A percentile compares a stretch with the other conserved stretches of the same genome.
These are phyloP conservation scores for Spathaspora passalidarum DNA, from an alignment of 805 yeast genomes.

Conservation along the genomic window DNA sequence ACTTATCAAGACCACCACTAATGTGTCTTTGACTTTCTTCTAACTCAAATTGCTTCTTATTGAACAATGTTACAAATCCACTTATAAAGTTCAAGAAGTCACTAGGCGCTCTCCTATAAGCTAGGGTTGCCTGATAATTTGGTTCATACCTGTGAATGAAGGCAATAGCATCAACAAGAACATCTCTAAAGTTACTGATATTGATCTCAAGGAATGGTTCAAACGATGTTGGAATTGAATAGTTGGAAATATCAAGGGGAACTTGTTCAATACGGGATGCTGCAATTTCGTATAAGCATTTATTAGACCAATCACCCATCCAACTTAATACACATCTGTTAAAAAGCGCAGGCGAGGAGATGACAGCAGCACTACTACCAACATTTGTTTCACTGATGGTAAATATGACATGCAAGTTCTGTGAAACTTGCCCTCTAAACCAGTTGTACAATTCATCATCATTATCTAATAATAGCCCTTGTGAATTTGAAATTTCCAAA, in stretches of 20 bases:
- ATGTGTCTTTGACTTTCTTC: slow-evolving; percentile 72
- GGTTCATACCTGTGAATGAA: slow-evolving; percentile 39
- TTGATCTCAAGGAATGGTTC: slow-evolving; percentile 9
- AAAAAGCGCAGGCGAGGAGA: slow-evolving; percentile 83
- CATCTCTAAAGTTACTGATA: slow-evolving; percentile 34
- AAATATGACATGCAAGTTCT: slow-evolving; percentile 79
- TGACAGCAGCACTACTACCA: slow-evolving; percentile 27
- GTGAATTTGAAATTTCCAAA: slow-evolving; percentile 51
- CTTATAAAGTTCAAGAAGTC: slow-evolving; percentile 50
- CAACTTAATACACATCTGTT: slow-evolving; percentile 86
- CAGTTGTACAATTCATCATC: slow-evolving; percentile 69
- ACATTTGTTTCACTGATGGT: slow-evolving; percentile 52
- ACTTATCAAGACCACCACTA: slow-evolving; percentile 66
- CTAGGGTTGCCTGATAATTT: slow-evolving; percentile 10
- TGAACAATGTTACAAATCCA: slow-evolving; percentile 43
- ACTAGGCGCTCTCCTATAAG: slow-evolving; percentile 44
- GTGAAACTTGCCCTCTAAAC: slow-evolving; percentile 67
- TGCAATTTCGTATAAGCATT: slow-evolving; percentile 52
- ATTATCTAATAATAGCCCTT: slow-evolving; percentile 63
- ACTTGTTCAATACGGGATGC: slow-evolving; percentile 34
- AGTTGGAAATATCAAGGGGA: slow-evolving; percentile 53
- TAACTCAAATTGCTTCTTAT: slow-evolving; percentile 42
- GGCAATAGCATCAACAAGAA: slow-evolving; percentile 46
- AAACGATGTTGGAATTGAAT: slow-evolving; percentile 27
- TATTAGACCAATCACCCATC: slow-evolving; percentile 80